phyloP scores from a whole-genome alignment of 164 flowering plant species.

The Vitis amurensis region DNA sequence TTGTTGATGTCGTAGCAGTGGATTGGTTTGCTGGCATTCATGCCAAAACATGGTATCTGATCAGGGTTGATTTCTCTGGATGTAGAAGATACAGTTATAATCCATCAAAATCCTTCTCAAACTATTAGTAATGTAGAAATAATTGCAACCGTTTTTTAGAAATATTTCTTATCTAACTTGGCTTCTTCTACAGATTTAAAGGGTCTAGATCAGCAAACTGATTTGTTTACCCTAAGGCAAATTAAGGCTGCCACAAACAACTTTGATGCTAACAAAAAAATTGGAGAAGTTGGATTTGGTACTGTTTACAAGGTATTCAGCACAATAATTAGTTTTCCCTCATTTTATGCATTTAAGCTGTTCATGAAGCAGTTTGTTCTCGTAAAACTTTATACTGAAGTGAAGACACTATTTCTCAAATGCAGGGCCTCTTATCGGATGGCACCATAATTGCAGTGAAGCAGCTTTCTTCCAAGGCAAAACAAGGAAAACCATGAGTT shows the following conservation, averaged over 20 bases:
- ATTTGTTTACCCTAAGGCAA: slow-evolving; percentile 43
- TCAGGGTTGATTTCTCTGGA: background rate
- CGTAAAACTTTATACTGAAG: background rate
- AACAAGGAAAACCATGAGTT: slow-evolving; percentile 32
- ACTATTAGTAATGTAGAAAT: no score
- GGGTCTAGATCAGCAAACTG: slow-evolving; percentile 44
- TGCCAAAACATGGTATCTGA: background rate
- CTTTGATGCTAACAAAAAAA: slow-evolving; percentile 44
- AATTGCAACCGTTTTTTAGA: background rate
- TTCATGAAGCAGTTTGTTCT: background rate
- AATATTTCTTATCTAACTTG: background rate
- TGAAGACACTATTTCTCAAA: background rate
- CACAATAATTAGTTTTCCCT: background rate
- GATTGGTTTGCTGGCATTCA: no score
- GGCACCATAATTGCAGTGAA: slow-evolving; percentile 29
- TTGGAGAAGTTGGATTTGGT: slow-evolving; percentile 76
- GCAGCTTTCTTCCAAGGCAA: slow-evolving; percentile 30
- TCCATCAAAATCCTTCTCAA: no score
- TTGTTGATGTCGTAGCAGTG: no score
- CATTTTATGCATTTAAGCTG: background rate
- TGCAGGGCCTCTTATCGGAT: slow-evolving; percentile 27
- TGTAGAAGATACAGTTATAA: no score
- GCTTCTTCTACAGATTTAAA: slow-evolving; percentile 28
- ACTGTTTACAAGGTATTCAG: slow-evolving; percentile 55
- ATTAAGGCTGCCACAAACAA: slow-evolving; percentile 58